These are phyloP conservation scores for Penicillium silybi DNA, from an alignment of 495 filamentous ascomycete species.

Conservation along the genomic window DNA sequence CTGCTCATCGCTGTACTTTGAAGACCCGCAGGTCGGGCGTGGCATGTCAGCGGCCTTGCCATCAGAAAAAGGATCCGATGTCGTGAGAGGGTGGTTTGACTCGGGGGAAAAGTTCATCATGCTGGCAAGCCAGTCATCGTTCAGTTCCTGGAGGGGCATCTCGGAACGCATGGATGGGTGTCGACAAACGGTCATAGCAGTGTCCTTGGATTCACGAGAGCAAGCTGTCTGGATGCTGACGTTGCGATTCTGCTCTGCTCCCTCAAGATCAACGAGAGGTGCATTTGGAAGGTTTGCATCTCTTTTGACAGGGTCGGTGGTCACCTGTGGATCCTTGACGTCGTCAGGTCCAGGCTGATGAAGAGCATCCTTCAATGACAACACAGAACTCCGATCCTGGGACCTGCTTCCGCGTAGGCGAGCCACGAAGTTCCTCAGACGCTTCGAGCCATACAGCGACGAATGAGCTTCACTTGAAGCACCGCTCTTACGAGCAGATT, in stretches of 20 bases:
- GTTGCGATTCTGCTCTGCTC: conserved; percentile 16
- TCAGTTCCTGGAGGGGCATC: conserved; percentile 13
- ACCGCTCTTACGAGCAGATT: not conserved
- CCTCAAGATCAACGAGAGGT: not conserved
- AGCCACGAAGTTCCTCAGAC: conserved; percentile 10
- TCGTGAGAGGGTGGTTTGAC: conserved; percentile 2
- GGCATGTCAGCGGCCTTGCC: conserved; percentile 6
- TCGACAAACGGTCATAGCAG: conserved; percentile 28
- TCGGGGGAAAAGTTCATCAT: conserved; percentile 11
- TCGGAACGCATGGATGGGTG: conserved; percentile 24
- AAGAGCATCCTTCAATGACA: not conserved
- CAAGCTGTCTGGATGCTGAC: conserved; percentile 25
- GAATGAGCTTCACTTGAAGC: not conserved
- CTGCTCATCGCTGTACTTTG: conserved; percentile 5
- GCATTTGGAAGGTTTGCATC: not conserved
- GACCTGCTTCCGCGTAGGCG: conserved; percentile 10
- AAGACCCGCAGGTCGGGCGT: not conserved
- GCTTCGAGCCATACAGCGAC: conserved; percentile 9
- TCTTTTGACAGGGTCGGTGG: conserved; percentile 1
- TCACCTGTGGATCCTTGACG: not conserved
- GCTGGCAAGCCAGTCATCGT: conserved; percentile 6
- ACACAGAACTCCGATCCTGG: conserved; percentile 3
- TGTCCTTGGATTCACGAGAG: conserved; percentile 30
- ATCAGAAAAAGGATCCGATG: conserved; percentile 27
- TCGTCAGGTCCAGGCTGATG: not conserved